Evolutionary conservation across 306 rosid species (phyloP), one percentile per base, ranked within the genome.

Genomic region (Cucurbita pepo): DNA sequence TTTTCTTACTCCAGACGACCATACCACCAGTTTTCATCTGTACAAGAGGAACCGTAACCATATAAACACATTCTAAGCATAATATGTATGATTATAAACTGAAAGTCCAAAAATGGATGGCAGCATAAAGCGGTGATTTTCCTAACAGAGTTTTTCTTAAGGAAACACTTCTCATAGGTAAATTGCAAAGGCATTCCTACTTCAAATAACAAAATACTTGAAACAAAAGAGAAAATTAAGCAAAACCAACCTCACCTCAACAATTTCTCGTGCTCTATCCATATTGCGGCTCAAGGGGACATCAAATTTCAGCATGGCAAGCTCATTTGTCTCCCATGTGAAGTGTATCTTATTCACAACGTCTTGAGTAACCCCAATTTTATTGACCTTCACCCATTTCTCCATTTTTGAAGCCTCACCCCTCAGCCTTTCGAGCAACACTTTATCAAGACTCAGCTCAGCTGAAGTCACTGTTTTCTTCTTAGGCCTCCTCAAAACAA

Each of bases 11-110:
- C 89, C 90, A 88, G 30, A 89, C 86, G 80, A 89, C 96, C 84
- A 89, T 67, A 71, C 97, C 97, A 60, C 96, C 90, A n/a, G 95
- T 86, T 84, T 88, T 92, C 55, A 56, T 77, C 97, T 92, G 86
- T 64, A 58, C 48, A 77, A 71, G 56, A 41, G 71, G 40, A 67
- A 56, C 64, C 38, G 45, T 16, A 64, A 67, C 72, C 48, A 56
- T 16, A 77, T 1, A 66, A 48, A 22, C 43, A 48, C 43, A 69
- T 25, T 21, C 43, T 13, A 69, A 5, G 6, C 56, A 69, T 19
- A 45, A 11, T 8, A 40, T 43, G 48, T 18, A 19, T 65, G 10
- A 43, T 8, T 13, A 44, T 65, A 3, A 43, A 44, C 72, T 45
- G 72, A 67, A 6, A 21, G 38, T 19, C 18, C 8, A 43, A 64